Conservation (phyloP, 768 basidiomycete species). For the Baorangia bicolor region DNA sequence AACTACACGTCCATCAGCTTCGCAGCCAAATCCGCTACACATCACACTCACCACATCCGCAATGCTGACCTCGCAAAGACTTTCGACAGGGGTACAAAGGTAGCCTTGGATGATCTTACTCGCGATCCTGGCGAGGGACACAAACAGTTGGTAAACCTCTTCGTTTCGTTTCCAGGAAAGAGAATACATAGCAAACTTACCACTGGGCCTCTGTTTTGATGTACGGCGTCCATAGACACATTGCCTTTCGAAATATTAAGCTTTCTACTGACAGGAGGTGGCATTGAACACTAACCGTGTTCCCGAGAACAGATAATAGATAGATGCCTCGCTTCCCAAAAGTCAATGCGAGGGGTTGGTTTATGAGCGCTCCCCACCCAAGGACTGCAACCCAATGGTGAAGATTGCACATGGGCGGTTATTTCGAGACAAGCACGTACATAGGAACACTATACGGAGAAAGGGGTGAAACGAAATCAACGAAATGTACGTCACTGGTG, state of each 20-base stretch:
- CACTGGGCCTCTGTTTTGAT: constrained; percentile 20
- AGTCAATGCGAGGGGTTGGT: constrained; percentile 20
- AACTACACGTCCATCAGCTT: constrained; percentile 8
- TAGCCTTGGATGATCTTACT: constrained; percentile 21
- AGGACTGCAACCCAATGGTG: constrained; percentile 6
- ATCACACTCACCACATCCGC: constrained; percentile 11
- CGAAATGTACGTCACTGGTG: background rate
- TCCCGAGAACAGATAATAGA: constrained; percentile 18
- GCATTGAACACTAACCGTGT: constrained; percentile 2
- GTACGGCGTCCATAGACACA: constrained; percentile 20
- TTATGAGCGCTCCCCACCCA: constrained; percentile 20
- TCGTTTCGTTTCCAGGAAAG: background rate
- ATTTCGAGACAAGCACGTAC: background rate
- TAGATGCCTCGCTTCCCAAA: constrained; percentile 22
- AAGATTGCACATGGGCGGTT: background rate
- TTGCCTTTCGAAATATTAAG: constrained; percentile 6
- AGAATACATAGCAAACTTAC: background rate
- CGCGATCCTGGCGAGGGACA: constrained; percentile 10
- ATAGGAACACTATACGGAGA: constrained; percentile 13
- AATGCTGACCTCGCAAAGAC: constrained; percentile 21
- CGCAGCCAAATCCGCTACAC: background rate
- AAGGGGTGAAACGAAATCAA: background rate
- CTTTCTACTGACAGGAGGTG: background rate
- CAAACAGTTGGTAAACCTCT: background rate
- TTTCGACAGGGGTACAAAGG: constrained; percentile 24